These are phyloP conservation scores for Blastomyces gilchristii DNA, from an alignment of 2,329 filamentous ascomycete species.

Conservation along the genomic window DNA sequence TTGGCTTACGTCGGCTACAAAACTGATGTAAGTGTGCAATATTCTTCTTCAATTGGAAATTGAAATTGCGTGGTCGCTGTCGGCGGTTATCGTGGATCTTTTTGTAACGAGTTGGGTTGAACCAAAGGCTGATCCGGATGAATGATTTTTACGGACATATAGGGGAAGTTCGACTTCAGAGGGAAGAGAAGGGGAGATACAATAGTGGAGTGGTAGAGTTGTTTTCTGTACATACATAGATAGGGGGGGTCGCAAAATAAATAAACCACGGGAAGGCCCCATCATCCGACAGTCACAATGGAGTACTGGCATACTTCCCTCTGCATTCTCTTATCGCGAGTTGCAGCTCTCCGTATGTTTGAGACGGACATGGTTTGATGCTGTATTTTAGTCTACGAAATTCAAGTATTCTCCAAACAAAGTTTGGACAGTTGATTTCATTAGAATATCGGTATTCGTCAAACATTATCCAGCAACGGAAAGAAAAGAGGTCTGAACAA, in stretches of 20 bases:
- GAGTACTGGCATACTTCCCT: not conserved
- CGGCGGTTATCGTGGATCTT: not conserved
- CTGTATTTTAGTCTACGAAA: constrained; percentile 1
- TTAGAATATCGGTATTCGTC: not conserved
- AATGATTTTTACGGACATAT: constrained; percentile 4
- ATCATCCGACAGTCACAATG: not conserved
- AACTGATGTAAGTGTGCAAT: constrained; percentile 62
- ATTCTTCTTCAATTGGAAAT: not conserved
- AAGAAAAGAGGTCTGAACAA: not conserved
- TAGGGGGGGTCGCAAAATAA: not conserved
- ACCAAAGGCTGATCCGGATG: not conserved
- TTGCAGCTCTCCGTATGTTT: not conserved
- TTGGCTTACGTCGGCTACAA: constrained; percentile 64
- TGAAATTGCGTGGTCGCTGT: not conserved
- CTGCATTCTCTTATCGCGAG: not conserved
- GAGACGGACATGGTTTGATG: not conserved
- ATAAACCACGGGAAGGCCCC: not conserved
- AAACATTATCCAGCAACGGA: not conserved
- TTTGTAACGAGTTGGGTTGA: constrained; percentile 1
- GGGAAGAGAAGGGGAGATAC: constrained; percentile 82
- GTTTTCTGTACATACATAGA: constrained; percentile 16
- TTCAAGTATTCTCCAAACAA: constrained; percentile 3
- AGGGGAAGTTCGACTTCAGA: constrained; percentile 80
- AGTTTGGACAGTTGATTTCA: not conserved
- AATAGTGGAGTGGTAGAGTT: constrained; percentile 61